Percentiles rank a stretch among this genome's conserved stretches.
Evolutionary conservation across 208 protist species (phyloP).

Genomic region (Polymyxa betae): DNA sequence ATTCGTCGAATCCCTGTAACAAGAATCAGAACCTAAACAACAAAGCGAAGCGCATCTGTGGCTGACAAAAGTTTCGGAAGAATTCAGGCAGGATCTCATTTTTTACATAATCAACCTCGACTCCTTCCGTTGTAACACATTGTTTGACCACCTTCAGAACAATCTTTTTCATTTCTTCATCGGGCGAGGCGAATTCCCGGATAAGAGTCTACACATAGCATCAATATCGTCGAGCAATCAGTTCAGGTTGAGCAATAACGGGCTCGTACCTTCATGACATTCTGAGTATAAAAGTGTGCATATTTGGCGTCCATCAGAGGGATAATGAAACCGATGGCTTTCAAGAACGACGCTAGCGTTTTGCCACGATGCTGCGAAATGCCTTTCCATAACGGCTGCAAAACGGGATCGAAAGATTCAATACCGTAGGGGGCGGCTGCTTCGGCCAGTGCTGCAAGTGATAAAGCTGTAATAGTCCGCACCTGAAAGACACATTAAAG

Average conservation of each 20-base stretch:
- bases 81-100: constrained; percentile 85
- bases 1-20: constrained; percentile 83
- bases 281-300: constrained; percentile 91
- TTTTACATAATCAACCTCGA: constrained; percentile 87
- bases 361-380: constrained; percentile 88
- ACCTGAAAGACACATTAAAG: constrained; percentile 63
- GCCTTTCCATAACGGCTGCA: constrained; percentile 93
- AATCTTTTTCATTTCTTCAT: constrained; percentile 98
- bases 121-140: constrained; percentile 94
- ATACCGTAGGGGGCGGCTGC: constrained; percentile 92
- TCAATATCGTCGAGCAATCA: not conserved
- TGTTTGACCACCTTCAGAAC: constrained; percentile 95
- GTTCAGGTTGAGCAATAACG: not conserved
- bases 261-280: constrained; percentile 83
- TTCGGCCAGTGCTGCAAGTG: constrained; percentile 94
- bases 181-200: constrained; percentile 83
- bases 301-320: constrained; percentile 96
- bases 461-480: constrained; percentile 89
- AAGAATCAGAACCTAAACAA: not conserved
- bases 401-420: constrained; percentile 84
- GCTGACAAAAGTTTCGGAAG: constrained; percentile 86
- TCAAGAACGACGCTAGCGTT: constrained; percentile 92
- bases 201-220: constrained; percentile 79
- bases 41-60: not conserved
- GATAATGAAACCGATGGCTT: constrained; percentile 97